Evolutionary conservation across 352 stramenopile genomes (phyloP).

Genomic region (Elongisporangium undulatum): DNA sequence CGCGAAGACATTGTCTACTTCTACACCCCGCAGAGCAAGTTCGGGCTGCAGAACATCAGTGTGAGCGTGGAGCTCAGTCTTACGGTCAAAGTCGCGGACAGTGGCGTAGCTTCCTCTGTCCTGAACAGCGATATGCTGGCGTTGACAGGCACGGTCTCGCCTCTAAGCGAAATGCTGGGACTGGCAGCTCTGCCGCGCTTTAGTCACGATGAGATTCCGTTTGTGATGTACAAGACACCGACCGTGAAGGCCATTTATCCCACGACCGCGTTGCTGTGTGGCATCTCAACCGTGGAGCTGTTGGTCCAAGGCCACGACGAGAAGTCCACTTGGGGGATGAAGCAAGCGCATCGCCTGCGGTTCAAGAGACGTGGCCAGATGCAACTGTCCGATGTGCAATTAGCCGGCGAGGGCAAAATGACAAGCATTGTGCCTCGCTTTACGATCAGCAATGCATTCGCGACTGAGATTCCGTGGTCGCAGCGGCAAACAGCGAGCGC

Average conservation of each 20-base stretch:
- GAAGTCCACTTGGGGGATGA: slow-evolving; percentile 32
- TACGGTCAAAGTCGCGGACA: slow-evolving; percentile 2
- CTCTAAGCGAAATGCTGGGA: neutral
- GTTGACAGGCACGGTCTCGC: neutral
- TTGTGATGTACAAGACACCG: slow-evolving; percentile 66
- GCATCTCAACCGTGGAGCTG: slow-evolving; percentile 41
- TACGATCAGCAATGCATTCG: slow-evolving; percentile 39
- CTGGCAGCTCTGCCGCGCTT: slow-evolving; percentile 24
- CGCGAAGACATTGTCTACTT: slow-evolving; percentile 68
- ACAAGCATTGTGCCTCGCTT: slow-evolving; percentile 55
- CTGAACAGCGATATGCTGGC: neutral
- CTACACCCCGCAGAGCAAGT: slow-evolving; percentile 72
- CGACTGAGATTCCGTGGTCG: slow-evolving; percentile 26
- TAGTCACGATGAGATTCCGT: slow-evolving; percentile 57
- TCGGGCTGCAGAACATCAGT: slow-evolving; percentile 62
- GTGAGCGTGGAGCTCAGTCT: slow-evolving; percentile 51
- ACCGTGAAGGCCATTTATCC: slow-evolving; percentile 48
- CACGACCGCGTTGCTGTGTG: slow-evolving; percentile 32
- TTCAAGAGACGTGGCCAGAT: slow-evolving; percentile 72
- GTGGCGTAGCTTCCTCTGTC: neutral
- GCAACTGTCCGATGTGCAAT: slow-evolving; percentile 50
- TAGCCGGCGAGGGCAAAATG: slow-evolving; percentile 43
- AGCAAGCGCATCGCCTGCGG: slow-evolving; percentile 39
- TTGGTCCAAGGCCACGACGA: slow-evolving; percentile 65
- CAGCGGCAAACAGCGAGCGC: neutral